A percentile compares a stretch with the other conserved stretches of the same genome.
phyloP scores from a whole-genome alignment of 257 asterid genomes.

The Solanum piurae region DNA sequence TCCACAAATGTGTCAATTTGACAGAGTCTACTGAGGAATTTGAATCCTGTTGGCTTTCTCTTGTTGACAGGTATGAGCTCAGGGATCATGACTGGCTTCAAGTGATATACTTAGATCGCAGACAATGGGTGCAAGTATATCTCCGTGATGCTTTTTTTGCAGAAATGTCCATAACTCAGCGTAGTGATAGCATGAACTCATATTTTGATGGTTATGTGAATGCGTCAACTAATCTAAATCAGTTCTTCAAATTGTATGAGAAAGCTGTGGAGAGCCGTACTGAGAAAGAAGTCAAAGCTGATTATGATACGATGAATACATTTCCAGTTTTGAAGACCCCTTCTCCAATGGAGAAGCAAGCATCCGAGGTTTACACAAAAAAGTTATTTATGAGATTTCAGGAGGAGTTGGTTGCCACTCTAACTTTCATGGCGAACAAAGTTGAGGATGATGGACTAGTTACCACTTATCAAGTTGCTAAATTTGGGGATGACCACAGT shows the following conservation, averaged over 20 bases:
- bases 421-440: constrained; percentile 78
- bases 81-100: constrained; percentile 80
- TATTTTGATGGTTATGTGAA: constrained; percentile 92
- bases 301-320: constrained; percentile 73
- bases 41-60: constrained; percentile 82
- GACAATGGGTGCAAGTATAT: constrained; percentile 91
- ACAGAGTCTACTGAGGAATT: constrained; percentile 71
- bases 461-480: constrained; percentile 63
- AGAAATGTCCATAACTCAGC: constrained; percentile 82
- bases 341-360: constrained; percentile 99
- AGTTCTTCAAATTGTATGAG: constrained; percentile 82
- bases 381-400: constrained; percentile 79
- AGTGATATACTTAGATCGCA: constrained; percentile 51
- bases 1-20: constrained; percentile 85
- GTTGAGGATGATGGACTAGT: constrained; percentile 74
- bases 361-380: constrained; percentile 79
- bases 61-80: constrained; percentile 55
- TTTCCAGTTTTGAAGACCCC: constrained; percentile 71
- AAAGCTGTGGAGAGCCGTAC: constrained; percentile 95
- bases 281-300: constrained; percentile 96
- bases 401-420: constrained; percentile 86
- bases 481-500: constrained; percentile 80
- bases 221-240: constrained; percentile 83
- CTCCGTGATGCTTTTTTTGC: constrained; percentile 85
- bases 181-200: constrained; percentile 90